Evolutionary conservation across 495 filamentous ascomycete species (phyloP), one percentile per base, ranked within the genome.

Genomic region (Talaromyces borbonicus): DNA sequence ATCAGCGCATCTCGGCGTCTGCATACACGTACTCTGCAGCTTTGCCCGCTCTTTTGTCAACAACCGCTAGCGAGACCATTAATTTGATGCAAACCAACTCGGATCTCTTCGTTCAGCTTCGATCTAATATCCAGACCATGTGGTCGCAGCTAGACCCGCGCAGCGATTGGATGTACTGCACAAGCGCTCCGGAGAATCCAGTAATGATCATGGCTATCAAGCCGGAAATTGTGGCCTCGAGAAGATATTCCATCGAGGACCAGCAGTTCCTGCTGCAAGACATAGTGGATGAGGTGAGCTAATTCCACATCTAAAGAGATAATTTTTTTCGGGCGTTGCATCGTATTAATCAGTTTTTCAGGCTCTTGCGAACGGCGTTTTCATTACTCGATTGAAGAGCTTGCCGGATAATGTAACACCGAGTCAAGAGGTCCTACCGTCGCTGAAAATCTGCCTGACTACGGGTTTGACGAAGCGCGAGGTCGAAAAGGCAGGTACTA

Each of bases 11-110:
- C 55, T 85, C 84, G 12, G 83, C 88, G 23, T 75, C 85, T 5
- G 80, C 90, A 3, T 97, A 96, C 60, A 95, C 90, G 8, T 98
- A 84, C 69, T 95, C 89, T 35, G 92, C 92, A 8, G 92, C 93
- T 16, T 69, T 97, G 35, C 93, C 92, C 11, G 92, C 92, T 22
- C 82, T 97, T 69, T 73, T 95, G 25, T 89, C 93, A 12, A 90
- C 90, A 20, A 94, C 90, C n/a, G 87, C 90, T 2, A 89, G 84
- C 60, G 92, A 93, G 60, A 85, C 85, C 8, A 70, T 97, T 37
- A 81, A 80, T 32, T 66, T 96, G 47, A 72, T 97, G 31, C 87
- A 95, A 60, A 83, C 78, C 33, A 85, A 80, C 56, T 85, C 89
- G 0, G 88, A 93, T 31, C 74, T 87, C 26, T 62, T 96, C 32